Base-by-base conservation (phyloP, 352 stramenopile species). In the Globisporangium lucens region DNA sequence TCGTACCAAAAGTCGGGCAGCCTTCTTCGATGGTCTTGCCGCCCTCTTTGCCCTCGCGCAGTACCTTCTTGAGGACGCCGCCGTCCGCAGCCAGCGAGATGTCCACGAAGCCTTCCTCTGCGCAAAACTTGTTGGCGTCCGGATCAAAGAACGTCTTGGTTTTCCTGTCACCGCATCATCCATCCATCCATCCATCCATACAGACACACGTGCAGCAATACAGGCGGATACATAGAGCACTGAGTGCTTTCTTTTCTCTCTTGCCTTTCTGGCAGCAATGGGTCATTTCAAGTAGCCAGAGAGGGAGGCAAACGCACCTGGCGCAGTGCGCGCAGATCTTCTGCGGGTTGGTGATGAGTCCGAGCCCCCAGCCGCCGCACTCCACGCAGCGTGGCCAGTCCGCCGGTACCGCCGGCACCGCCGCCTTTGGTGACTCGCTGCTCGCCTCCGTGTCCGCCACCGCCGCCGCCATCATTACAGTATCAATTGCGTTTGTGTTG, bases 131-230 rank as follows among this genome's bases (percentile, higher is more conserved):
- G 74, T 71, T 87, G 57, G 69, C 68, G n/a, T 89, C 76, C 3
- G 87, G 87, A 53, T 95, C 85, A 53, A 95, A 95, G 72, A 93
- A 95, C 10, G 76, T 74, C 63, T 85, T 84, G 0, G 80, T 92
- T 5, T 75, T 30, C 29, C 87, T 89, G 51, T 24, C 27, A 41
- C 1, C 9, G 35, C 15, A 49, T 33, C 4, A 7, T 57, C 2
- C 51, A 35, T 10, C 4, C 5, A 12, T 33, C 3, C 29, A 61
- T n/a, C 2, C 2, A 6, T 29, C 49, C 12, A 29, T 41, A 38
- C 46, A 47, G 5, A 7, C 22, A 49, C 41, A 20, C 8, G 9
- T 3, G 41, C 36, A 56, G 13, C n/a, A 35, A 5, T 61, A 13
- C 5, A 67, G 33, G 20, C 12, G 43, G 7, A 47, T 33, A 33